phyloP scores from a whole-genome alignment of 202 grass and related monocot genomes.

The Panicum virgatum region DNA sequence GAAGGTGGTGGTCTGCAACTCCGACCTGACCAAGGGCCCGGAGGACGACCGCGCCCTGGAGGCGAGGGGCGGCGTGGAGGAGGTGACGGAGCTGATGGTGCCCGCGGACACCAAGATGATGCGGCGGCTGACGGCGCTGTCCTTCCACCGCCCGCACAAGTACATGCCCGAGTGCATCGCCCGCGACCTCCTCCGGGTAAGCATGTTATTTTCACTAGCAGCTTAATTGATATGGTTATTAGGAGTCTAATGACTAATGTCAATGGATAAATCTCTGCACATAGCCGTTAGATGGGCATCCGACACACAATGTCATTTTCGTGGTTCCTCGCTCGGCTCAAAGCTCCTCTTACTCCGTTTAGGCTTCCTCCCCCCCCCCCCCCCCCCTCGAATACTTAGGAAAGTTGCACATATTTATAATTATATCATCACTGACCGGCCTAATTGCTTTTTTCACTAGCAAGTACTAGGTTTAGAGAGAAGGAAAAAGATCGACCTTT shows the following conservation, averaged over 20 bases:
- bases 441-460: not conserved
- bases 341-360: too few relatives aligned
- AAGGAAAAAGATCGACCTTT: not conserved
- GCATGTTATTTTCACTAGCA: too few relatives aligned
- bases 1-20: slow-evolving; percentile 55
- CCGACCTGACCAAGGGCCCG: slow-evolving; percentile 46
- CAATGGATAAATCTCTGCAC: too few relatives aligned
- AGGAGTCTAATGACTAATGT: too few relatives aligned
- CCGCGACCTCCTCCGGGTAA: slow-evolving; percentile 58
- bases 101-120: slow-evolving; percentile 52
- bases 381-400: too few relatives aligned
- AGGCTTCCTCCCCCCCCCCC: too few relatives aligned
- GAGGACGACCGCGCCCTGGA: slow-evolving; percentile 55
- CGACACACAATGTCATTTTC: too few relatives aligned
- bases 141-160: slow-evolving; percentile 52
- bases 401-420: too few relatives aligned
- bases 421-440: too few relatives aligned
- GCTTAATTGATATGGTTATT: too few relatives aligned
- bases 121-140: slow-evolving; percentile 53
- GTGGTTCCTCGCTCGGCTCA: too few relatives aligned
- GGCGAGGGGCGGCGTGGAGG: slow-evolving; percentile 42
- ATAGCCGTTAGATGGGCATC: too few relatives aligned
- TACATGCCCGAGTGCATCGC: slow-evolving; percentile 71
- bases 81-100: slow-evolving; percentile 55
- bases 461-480: not conserved